Base-by-base conservation (phyloP, 306 rosid species). In the Lablab purpureus region DNA sequence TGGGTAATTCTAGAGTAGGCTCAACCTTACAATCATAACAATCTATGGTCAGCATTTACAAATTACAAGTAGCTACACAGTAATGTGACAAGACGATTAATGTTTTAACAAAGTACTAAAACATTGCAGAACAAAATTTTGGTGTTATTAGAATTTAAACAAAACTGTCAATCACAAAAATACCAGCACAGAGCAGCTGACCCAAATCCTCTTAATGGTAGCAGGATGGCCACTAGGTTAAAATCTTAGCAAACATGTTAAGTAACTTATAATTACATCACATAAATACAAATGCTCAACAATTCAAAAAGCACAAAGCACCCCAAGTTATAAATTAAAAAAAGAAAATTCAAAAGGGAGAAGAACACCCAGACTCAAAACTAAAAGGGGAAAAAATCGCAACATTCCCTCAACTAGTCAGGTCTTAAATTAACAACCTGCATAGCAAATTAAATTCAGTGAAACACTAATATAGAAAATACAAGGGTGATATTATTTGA, bases 391-490 rank as follows among this genome's bases (percentile, higher is more conserved):
- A 2, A 0, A 37, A 8, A 37, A 37, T 66, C 1, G 10, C 32
- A 41, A 21, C 19, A 67, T 41, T 64, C 17, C 34, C 71, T 25
- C 28, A 36, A 36, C 66, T 21, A 21, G 18, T 52, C 55, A 67
- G 40, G 27, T 21, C 28, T 37, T 63, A 54, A 79, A 71, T 22
- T 74, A 74, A 82, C 8, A 62, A 34, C 74, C 25, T 62, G 55
- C 40, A 8, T 1, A 5, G 62, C 10, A 60, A 50, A 59, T 51
- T 49, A 51, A 59, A 52, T 67, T 81, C 58, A 55, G 59, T 55
- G 73, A 49, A 73, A 78, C 17, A 45, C 56, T 63, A 67, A 62
- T 40, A 7, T 54, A 36, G 13, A 78, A 78, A 82, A 45, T 78
- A 74, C 54, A 52, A 7, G 1, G 27, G 21, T 14, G 28, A 60